Conservation (phyloP, 768 basidiomycete genomes). For the Mycena polygramma region DNA sequence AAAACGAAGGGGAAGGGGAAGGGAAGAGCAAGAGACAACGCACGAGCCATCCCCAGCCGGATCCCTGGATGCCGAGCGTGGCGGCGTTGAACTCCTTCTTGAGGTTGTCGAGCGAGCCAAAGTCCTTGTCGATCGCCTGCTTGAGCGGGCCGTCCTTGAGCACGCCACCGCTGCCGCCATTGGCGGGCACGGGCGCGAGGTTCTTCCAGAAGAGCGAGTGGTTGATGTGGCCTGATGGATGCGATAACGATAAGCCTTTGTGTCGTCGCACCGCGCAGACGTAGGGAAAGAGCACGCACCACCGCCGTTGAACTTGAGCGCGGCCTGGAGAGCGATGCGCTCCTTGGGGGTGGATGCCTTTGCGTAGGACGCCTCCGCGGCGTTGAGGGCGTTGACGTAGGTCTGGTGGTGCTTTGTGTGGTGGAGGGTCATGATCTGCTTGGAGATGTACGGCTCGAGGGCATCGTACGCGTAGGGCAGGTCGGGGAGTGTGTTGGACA, state of each 20-base stretch:
- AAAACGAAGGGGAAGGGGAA: neutral
- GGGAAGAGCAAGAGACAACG: conserved; percentile 57
- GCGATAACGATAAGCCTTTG: conserved; percentile 34
- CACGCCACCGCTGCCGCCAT: conserved; percentile 69
- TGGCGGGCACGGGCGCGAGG: conserved; percentile 73
- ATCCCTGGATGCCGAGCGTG: conserved; percentile 90
- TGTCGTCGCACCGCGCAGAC: neutral
- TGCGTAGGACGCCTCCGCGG: conserved; percentile 84
- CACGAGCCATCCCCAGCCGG: conserved; percentile 98
- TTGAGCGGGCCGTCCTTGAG: conserved; percentile 77
- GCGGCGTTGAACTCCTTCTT: conserved; percentile 88
- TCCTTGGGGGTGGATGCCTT: conserved; percentile 78
- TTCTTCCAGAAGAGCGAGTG: conserved; percentile 98
- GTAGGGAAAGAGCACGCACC: conserved; percentile 61
- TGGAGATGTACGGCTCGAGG: conserved; percentile 93
- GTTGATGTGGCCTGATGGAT: conserved; percentile 83
- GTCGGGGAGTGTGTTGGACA: conserved; percentile 73
- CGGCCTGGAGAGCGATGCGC: conserved; percentile 89
- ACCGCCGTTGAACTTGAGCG: conserved; percentile 97
- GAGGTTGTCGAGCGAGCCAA: conserved; percentile 78
- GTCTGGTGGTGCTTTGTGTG: conserved; percentile 97
- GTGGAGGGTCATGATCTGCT: conserved; percentile 95
- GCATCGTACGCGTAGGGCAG: conserved; percentile 88
- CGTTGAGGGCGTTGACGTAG: conserved; percentile 93
- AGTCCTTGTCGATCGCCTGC: conserved; percentile 69